phyloP scores from a whole-genome alignment of 129 eudicot species.

The Artemisia argyi region DNA sequence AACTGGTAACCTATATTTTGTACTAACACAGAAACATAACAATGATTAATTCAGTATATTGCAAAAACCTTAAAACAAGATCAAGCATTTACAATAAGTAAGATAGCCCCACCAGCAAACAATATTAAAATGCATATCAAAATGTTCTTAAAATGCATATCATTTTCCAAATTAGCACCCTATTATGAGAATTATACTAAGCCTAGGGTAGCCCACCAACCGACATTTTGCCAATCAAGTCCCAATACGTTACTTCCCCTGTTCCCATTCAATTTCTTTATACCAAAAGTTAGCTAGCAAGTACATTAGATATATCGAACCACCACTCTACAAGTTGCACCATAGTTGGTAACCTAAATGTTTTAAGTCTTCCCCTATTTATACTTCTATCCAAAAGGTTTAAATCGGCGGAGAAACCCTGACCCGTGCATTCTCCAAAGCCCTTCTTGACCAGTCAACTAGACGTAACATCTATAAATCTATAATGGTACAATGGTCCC shows the following conservation, averaged over 20 bases:
- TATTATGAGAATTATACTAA: too few species aligned
- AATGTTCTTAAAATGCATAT: too few species aligned
- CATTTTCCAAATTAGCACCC: too few species aligned
- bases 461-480: too few species aligned
- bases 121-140: neutral
- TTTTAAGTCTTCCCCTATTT: neutral
- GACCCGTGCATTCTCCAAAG: too few species aligned
- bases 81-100: neutral
- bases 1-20: conserved; percentile 21
- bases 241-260: neutral
- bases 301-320: neutral
- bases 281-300: neutral
- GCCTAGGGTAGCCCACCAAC: neutral
- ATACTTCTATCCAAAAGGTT: too few species aligned
- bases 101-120: neutral
- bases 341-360: neutral
- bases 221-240: neutral
- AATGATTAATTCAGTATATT: neutral
- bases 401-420: too few species aligned
- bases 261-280: neutral
- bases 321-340: too few species aligned
- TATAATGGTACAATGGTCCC: too few species aligned
- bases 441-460: too few species aligned
- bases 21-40: conserved; percentile 11
- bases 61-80: too few species aligned